Evolutionary conservation across 148 eudicot genomes (phyloP).

Genomic region (Pharnaceum exiguum): DNA sequence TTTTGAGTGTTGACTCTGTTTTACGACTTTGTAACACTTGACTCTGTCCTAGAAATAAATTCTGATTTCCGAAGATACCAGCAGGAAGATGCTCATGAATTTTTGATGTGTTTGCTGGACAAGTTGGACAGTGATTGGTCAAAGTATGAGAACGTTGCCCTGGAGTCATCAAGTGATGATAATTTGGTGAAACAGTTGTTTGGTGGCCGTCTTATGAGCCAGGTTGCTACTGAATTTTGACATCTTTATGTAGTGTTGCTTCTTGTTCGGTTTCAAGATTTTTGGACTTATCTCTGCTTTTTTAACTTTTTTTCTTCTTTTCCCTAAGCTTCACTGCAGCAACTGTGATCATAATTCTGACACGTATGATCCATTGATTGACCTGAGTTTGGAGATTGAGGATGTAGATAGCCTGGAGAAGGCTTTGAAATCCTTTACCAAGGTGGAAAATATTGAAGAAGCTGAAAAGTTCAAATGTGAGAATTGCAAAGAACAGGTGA

Average conservation of each 20-base stretch:
- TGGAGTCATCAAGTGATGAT: conserved; percentile 13
- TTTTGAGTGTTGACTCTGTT: background rate
- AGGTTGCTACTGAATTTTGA: conserved; percentile 33
- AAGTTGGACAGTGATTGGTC: conserved; percentile 60
- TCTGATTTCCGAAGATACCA: conserved; percentile 58
- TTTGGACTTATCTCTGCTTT: background rate
- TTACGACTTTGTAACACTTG: conserved; percentile 35
- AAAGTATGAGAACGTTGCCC: conserved; percentile 18
- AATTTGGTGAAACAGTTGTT: conserved; percentile 67
- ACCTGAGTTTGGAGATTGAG: conserved; percentile 88
- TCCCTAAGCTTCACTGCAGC: conserved; percentile 80
- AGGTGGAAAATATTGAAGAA: conserved; percentile 80
- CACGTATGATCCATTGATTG: conserved; percentile 65
- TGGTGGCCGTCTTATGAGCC: conserved; percentile 90
- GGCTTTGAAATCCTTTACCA: conserved; percentile 82
- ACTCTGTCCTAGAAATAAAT: conserved; percentile 60
- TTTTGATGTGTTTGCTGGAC: conserved; percentile 76
- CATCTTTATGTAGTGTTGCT: background rate
- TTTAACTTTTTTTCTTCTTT: conserved; percentile 21
- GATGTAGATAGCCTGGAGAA: conserved; percentile 42
- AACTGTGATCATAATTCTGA: conserved; percentile 73
- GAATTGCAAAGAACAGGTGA: conserved; percentile 69
- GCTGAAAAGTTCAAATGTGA: conserved; percentile 65
- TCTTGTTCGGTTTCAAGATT: background rate
- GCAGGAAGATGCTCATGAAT: conserved; percentile 98